A percentile compares a stretch with the other conserved stretches of the same genome.
Conservation (phyloP, 2,329 filamentous ascomycete species). For the Diaporthe citriasiana region DNA sequence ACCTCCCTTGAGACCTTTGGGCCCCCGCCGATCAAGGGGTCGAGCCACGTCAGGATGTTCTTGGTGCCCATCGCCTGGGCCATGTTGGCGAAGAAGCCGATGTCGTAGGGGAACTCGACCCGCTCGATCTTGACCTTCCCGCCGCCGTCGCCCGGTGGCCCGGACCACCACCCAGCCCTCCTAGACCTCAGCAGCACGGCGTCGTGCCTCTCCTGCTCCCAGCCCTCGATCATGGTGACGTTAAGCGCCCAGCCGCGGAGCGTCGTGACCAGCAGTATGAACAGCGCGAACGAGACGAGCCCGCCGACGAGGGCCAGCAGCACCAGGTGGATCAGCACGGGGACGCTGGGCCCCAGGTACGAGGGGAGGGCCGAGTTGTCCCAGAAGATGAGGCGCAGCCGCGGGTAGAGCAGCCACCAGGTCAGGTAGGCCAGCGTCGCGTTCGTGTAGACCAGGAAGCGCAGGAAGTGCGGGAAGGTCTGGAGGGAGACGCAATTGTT, state of each 20-base stretch:
- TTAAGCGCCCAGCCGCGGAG: constrained; percentile 75
- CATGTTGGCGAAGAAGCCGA: constrained; percentile 82
- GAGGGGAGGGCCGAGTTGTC: constrained; percentile 75
- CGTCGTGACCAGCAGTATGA: constrained; percentile 75
- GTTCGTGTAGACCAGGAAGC: constrained; percentile 81
- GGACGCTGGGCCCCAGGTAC: constrained; percentile 78
- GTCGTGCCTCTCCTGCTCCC: constrained; percentile 78
- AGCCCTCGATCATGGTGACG: constrained; percentile 85
- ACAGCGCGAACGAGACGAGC: constrained; percentile 72
- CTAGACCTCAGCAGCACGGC: constrained; percentile 64
- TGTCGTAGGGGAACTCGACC: constrained; percentile 86
- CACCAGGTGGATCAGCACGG: constrained; percentile 73
- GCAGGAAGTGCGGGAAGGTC: constrained; percentile 85
- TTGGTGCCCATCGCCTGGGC: constrained; percentile 80
- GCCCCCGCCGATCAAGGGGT: constrained; percentile 73
- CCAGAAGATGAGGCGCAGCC: constrained; percentile 72
- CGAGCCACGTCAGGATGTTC: constrained; percentile 77
- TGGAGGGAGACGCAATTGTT: constrained; percentile 85
- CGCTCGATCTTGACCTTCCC: constrained; percentile 63
- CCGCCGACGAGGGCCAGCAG: constrained; percentile 70
- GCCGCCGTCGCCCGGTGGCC: constrained; percentile 45
- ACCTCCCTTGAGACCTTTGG: constrained; percentile 52
- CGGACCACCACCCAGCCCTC: constrained; percentile 58
- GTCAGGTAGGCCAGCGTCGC: constrained; percentile 73
- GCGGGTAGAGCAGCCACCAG: constrained; percentile 70